Base-by-base conservation (phyloP, 768 basidiomycete genomes). In the Epithele typhae region DNA sequence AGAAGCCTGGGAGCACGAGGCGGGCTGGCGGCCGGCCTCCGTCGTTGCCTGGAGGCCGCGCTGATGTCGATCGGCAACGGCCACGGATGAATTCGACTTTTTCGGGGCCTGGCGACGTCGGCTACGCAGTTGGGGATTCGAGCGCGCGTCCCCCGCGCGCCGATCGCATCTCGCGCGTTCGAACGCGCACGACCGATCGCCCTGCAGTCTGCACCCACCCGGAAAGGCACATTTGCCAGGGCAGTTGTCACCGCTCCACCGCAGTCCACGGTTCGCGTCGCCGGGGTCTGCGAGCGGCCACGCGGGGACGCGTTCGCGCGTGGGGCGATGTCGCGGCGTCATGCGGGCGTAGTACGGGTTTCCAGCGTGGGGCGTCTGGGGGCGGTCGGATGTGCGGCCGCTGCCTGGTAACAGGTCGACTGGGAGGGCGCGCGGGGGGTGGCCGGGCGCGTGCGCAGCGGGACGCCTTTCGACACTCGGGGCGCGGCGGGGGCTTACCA, bases 51-150 rank as follows among this genome's bases (percentile, higher is more conserved):
- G 46, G 47, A 40, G 42, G 32, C 44, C n/a, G n/a, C 43, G 51
- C 38, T 52, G 51, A 52, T 47, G 46, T 44, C 42, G 51, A 48
- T 52, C 51, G 51, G 51, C 51, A 52, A 46, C 21, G 34, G 46
- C 43, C 27, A 38, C 46, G 51, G 34, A 25, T 47, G 44, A 41
- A 41, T 23, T 27, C 14, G 30, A 23, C 42, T 17, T 19, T 25
- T 51, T n/a, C n/a, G n/a, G n/a, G n/a, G n/a, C 50, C 45, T 51
- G 45, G 24, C 50, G 50, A 51, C 50, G n/a, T n/a, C n/a, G n/a
- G n/a, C n/a, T n/a, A n/a, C n/a, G n/a, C n/a, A n/a, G n/a, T n/a
- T n/a, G n/a, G n/a, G n/a, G n/a, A n/a, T n/a, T n/a, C n/a, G n/a
- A 23, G 36, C 27, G 37, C 37, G 37, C 41, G 37, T 25, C 25